A percentile compares a stretch with the other conserved stretches of the same genome.
These are phyloP conservation scores for Mortierella sp. DNA, from an alignment of 371 early-diverging fungal species.

Conservation along the genomic window DNA sequence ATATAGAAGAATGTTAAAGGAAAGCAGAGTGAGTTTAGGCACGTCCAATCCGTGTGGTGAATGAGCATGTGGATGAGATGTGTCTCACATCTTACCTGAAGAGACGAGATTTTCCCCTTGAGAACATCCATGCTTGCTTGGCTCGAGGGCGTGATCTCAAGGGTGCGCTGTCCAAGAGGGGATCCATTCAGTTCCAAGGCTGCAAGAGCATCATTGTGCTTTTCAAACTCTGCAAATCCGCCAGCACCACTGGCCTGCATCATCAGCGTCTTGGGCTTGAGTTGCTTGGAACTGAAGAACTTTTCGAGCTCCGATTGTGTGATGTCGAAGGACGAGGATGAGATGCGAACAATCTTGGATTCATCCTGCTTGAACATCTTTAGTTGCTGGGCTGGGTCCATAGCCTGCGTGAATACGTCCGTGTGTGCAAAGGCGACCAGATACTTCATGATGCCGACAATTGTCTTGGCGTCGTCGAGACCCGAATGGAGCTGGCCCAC, in stretches of 20 bases:
- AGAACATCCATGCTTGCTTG: constrained; percentile 38
- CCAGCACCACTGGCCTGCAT: constrained; percentile 56
- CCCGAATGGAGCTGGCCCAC: constrained; percentile 68
- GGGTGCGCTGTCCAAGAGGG: constrained; percentile 70
- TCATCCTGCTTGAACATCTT: constrained; percentile 74
- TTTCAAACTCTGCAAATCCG: constrained; percentile 66
- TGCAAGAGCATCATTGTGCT: constrained; percentile 70
- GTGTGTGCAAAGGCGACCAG: constrained; percentile 62
- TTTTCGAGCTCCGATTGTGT: constrained; percentile 74
- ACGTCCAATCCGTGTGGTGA: no score
- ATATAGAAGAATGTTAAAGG: not conserved
- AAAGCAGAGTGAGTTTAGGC: not conserved
- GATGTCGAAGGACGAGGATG: constrained; percentile 69
- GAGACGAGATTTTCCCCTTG: constrained; percentile 29
- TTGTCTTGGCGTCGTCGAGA: constrained; percentile 68
- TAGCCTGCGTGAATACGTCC: constrained; percentile 74
- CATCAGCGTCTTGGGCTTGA: constrained; percentile 63
- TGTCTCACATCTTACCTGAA: constrained; percentile 26
- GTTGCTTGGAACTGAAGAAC: constrained; percentile 70
- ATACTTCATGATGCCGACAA: constrained; percentile 68
- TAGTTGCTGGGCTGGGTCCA: constrained; percentile 71
- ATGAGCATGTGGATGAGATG: no score
- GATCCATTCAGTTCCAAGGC: constrained; percentile 75
- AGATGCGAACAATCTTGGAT: constrained; percentile 74
- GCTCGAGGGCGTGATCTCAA: constrained; percentile 71